phyloP scores from a whole-genome alignment of 2,329 filamentous ascomycete genomes.

The Sporothrix phasma region DNA sequence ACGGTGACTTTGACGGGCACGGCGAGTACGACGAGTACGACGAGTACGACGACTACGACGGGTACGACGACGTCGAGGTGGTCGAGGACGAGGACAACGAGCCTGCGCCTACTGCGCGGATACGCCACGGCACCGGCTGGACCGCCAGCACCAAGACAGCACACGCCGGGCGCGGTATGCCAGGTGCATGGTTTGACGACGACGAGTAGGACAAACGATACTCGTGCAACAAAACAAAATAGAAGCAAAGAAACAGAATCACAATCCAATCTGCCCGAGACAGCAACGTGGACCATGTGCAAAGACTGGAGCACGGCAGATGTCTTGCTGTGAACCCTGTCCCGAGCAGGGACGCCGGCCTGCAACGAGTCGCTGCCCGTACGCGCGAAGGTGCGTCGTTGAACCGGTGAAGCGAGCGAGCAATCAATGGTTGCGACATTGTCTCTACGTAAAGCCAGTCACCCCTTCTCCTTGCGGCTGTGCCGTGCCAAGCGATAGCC shows the following conservation, averaged over 20 bases:
- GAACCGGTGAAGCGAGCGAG: neutral
- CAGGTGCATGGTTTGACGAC: constrained; percentile 16
- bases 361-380: neutral
- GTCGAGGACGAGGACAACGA: neutral
- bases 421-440: neutral
- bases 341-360: neutral
- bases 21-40: neutral
- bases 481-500: constrained; percentile 5
- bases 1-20: neutral
- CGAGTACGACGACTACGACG: neutral
- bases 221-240: neutral
- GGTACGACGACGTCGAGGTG: neutral
- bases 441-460: neutral
- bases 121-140: too few relatives aligned
- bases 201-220: constrained; percentile 14
- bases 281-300: neutral
- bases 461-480: neutral
- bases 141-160: too few relatives aligned
- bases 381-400: neutral
- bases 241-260: neutral
- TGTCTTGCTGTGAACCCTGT: neutral
- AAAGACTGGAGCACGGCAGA: neutral
- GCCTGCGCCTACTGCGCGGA: neutral
- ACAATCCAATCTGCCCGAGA: neutral
- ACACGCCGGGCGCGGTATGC: constrained; percentile 8